Evolutionary conservation across 805 yeast genomes (phyloP), one percentile per base, ranked within the genome.

Genomic region (Ogataea ramenticola): DNA sequence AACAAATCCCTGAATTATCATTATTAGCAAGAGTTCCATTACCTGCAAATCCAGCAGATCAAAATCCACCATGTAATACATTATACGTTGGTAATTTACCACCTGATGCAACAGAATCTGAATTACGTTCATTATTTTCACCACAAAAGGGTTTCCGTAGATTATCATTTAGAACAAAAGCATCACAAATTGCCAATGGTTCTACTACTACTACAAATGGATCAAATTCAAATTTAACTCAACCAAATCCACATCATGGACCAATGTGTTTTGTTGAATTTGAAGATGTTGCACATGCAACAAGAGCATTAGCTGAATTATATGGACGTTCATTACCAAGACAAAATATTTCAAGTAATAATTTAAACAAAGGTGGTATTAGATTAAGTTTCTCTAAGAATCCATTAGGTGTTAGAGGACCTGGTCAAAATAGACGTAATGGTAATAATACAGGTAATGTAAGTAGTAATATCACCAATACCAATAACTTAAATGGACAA

Each of bases 241-340:
- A 15, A 4, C 7, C 11, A n/a, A 58, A 61, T 40, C 70, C 71
- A 36, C 75, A 77, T 51, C 95, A 85, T 66, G 98, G 99, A 4
- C 99, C 99, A 44, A 93, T 93, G 98, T 93, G 99, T 65, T 93
- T 93, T 72, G 99, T 93, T 43, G 99, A 93, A 69, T 93, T 93
- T 68, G 99, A 93, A 55, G 97, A 91, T 62, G 96, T 93, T 42
- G 82, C 85, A 3, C 84, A 79, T 64, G 99, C 99, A 1, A 88
- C 98, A 2, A 75, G 87, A 55, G 97, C 98, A 0, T 71, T 93
- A 47, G 96, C 96, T 29, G 96, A 90, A 65, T 70, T 93, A 40
- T 93, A 93, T 60, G 99, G 99, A 15, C 74, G 93, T 49, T 88
- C 93, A 11, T 73, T 93, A 55, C 95, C 96, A 27, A 76, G 96